Evolutionary conservation across 768 basidiomycete species (phyloP).

Genomic region (Chiua virens): DNA sequence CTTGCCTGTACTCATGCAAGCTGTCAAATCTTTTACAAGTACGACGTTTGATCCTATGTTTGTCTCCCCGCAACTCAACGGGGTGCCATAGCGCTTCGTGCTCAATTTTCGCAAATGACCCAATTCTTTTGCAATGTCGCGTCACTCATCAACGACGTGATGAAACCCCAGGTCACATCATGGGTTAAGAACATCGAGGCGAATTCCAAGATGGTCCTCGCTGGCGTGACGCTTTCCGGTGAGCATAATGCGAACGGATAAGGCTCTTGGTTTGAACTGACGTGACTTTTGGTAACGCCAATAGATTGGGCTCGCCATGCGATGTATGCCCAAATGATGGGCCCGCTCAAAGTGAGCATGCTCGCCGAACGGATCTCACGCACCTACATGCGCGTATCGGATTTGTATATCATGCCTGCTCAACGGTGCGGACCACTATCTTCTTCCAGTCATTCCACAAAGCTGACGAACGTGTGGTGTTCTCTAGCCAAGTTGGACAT

Average conservation of each 20-base stretch:
- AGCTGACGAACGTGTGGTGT: neutral
- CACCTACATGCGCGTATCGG: slow-evolving; percentile 19
- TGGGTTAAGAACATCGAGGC: slow-evolving; percentile 15
- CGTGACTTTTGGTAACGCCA: neutral
- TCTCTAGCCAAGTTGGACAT: slow-evolving; percentile 13
- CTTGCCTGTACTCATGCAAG: slow-evolving; percentile 16
- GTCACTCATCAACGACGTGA: slow-evolving; percentile 21
- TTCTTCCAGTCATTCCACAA: neutral
- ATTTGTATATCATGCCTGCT: slow-evolving; percentile 20
- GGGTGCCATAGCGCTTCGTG: slow-evolving; percentile 8
- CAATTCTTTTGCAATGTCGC: slow-evolving; percentile 17
- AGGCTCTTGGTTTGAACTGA: neutral
- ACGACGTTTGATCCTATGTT: neutral
- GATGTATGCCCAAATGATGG: slow-evolving; percentile 24
- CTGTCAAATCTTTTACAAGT: slow-evolving; percentile 18
- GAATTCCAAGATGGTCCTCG: slow-evolving; percentile 16
- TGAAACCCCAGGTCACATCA: slow-evolving; percentile 17
- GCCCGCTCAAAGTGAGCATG: slow-evolving; percentile 25
- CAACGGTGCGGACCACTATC: slow-evolving; percentile 12
- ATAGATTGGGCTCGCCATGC: slow-evolving; percentile 16
- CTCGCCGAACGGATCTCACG: slow-evolving; percentile 17
- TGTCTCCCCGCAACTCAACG: neutral
- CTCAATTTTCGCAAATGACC: slow-evolving; percentile 19
- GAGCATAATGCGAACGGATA: neutral
- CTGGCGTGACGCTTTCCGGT: slow-evolving; percentile 17